Evolutionary conservation across 2,329 filamentous ascomycete species (phyloP), one percentile per base, ranked within the genome.

Genomic region (Penicillium frequentans): DNA sequence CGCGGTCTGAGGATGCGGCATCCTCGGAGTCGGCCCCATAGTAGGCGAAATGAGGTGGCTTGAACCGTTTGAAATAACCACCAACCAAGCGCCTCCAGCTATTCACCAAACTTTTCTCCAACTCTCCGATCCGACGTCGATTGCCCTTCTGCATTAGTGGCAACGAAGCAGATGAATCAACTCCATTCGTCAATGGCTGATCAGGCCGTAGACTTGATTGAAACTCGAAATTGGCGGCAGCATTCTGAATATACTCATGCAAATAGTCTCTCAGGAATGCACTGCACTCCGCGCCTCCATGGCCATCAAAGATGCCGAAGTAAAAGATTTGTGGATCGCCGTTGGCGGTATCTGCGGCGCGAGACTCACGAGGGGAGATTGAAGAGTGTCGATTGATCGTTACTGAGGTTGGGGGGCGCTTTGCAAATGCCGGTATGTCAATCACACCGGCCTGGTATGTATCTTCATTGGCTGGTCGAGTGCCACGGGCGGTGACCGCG

Each of bases 321-420:
- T 98, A 99, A 75, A 99, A 99, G 33, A 98, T 88, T 72, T 98
- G 93, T 1, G 93, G 93, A 70, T 98, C 93, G 2, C 93, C 93
- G 61, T 86, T 90, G 1, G 90, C 86, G 62, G 88, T 90, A 56
- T 90, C 90, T 6, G 91, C 90, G 10, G 62, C 75, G 82, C 85
- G 24, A 84, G 90, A 49, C 84, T 86, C 74, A 86, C 86, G 60
- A 80, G 61, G 58, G 10, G 62, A 42, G 24, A 58, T 27, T 9
- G 84, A 24, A 44, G 60, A 58, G 39, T 63, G 64, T 43, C 42
- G 42, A 43, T 62, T 67, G 23, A 75, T 74, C 1, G 81, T 85
- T 58, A 87, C 66, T 26, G 83, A 85, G 45, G 90, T 82, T 13
- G 93, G 93, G 5, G 86, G 85, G 37, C 90, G 84, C 74, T 89